A percentile compares a stretch with the other conserved stretches of the same genome.
Conservation (phyloP, 2,329 filamentous ascomycete genomes). For the Cordyceps fumosorosea region DNA sequence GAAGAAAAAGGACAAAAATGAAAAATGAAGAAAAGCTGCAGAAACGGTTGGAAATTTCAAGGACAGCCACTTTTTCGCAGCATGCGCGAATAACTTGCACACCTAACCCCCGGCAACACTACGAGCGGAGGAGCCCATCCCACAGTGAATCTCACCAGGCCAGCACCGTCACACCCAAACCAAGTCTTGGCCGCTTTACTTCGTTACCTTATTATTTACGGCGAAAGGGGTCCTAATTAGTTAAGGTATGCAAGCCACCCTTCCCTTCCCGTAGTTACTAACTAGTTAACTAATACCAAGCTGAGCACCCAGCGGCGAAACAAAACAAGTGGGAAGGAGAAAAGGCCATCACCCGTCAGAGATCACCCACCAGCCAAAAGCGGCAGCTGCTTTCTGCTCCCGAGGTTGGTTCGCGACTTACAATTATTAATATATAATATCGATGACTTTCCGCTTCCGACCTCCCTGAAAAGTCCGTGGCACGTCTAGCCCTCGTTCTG, state of each 20-base stretch:
- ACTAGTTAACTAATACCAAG: neutral
- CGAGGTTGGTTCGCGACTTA: neutral
- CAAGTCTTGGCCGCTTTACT: neutral
- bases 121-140: neutral
- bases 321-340: neutral
- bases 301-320: neutral
- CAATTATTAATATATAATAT: neutral
- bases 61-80: neutral
- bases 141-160: neutral
- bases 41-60: neutral
- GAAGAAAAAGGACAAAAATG: neutral
- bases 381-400: neutral
- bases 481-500: neutral
- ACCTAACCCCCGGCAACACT: neutral
- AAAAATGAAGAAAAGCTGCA: neutral
- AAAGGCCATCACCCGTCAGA: neutral
- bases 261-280: slow-evolving; percentile 1
- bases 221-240: neutral
- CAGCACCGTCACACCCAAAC: neutral
- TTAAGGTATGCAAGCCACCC: neutral
- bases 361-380: neutral
- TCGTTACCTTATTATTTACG: neutral
- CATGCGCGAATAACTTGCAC: neutral
- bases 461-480: neutral
- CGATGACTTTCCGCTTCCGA: neutral